Evolutionary conservation across 1,139 yeast species (phyloP).

Genomic region (Saccharomyces hybrid): DNA sequence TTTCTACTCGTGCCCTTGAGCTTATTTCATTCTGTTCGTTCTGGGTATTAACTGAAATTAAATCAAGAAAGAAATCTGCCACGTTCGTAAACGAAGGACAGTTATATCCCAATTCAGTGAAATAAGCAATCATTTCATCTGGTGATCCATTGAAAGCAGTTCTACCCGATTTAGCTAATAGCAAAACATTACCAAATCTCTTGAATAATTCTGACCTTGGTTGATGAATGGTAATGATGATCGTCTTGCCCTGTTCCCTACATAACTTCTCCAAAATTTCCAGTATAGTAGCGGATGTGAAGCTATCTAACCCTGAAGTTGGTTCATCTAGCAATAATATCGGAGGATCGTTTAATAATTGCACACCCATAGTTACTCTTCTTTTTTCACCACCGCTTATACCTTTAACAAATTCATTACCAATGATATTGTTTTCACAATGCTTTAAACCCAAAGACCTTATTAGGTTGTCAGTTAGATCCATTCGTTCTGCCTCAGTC

Average conservation of each 20-base stretch:
- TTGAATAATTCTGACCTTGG: conserved; percentile 62
- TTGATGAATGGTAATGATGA: conserved; percentile 77
- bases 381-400: conserved; percentile 84
- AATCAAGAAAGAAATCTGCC: conserved; percentile 67
- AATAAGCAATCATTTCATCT: conserved; percentile 37
- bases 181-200: conserved; percentile 56
- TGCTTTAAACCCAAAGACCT: conserved; percentile 63
- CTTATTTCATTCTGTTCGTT: conserved; percentile 21
- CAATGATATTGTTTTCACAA: conserved; percentile 71
- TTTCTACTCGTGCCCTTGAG: conserved; percentile 37
- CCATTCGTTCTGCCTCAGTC: conserved; percentile 29
- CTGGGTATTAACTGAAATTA: conserved; percentile 42
- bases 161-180: conserved; percentile 65
- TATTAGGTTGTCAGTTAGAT: conserved; percentile 51
- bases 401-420: conserved; percentile 65
- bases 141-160: conserved; percentile 57
- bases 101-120: conserved; percentile 41
- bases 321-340: conserved; percentile 77
- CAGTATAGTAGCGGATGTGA: conserved; percentile 66
- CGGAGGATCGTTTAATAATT: conserved; percentile 62
- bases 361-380: conserved; percentile 75
- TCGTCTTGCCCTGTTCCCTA: conserved; percentile 51
- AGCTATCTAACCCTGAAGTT: conserved; percentile 78
- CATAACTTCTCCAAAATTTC: conserved; percentile 53
- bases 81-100: conserved; percentile 57